A percentile compares a stretch with the other conserved stretches of the same genome.
Conservation (phyloP, 306 rosid genomes). For the Crataegus laevigata region DNA sequence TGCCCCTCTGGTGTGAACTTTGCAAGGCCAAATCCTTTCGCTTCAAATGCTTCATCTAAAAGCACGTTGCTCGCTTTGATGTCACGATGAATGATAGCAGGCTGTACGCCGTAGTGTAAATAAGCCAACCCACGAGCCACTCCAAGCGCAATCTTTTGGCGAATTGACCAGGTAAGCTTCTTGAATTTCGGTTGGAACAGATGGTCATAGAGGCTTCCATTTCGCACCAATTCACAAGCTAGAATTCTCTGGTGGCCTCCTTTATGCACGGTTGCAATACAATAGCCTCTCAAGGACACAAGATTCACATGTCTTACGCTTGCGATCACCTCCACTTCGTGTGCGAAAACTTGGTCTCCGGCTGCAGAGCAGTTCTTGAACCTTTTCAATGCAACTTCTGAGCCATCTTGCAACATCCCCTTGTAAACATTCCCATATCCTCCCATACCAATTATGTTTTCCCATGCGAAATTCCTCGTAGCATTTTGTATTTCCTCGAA, state of each 20-base stretch:
- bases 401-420: constrained; percentile 20
- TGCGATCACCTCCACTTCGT: constrained; percentile 18
- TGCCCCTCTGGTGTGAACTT: constrained; percentile 22
- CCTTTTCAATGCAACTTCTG: constrained; percentile 28
- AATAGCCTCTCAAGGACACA: constrained; percentile 17
- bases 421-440: constrained; percentile 28
- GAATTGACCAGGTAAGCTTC: constrained; percentile 22
- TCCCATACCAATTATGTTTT: constrained; percentile 17
- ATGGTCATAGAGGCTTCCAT: constrained; percentile 21
- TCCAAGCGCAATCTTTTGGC: constrained; percentile 20
- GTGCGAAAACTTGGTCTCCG: constrained; percentile 17
- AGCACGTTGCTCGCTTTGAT: constrained; percentile 26
- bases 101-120: constrained; percentile 18
- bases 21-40: constrained; percentile 27
- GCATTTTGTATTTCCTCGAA: constrained; percentile 16
- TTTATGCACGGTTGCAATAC: neutral
- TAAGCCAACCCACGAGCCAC: constrained; percentile 22
- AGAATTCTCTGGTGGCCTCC: constrained; percentile 26
- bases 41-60: constrained; percentile 21
- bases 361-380: constrained; percentile 22
- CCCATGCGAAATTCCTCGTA: constrained; percentile 15
- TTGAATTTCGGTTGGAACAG: constrained; percentile 12
- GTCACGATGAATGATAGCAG: constrained; percentile 23
- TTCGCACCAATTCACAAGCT: constrained; percentile 15
- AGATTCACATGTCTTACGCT: constrained; percentile 29